phyloP scores from a whole-genome alignment of 441 rosid species.

The Cnidoscolus chayamansa region DNA sequence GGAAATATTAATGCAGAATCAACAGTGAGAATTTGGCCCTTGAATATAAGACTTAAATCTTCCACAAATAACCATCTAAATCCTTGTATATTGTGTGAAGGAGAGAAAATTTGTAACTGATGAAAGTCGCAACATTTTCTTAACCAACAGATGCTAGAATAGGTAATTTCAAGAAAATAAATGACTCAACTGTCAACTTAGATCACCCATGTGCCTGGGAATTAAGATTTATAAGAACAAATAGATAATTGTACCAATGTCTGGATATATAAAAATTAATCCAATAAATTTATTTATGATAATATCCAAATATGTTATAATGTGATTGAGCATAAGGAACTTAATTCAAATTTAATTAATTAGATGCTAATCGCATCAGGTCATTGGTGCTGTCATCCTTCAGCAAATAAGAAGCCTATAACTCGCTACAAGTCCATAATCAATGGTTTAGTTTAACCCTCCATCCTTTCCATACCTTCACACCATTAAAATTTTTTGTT shows the following conservation, averaged over 20 bases:
- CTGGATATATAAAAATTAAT: neutral
- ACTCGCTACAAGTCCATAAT: neutral
- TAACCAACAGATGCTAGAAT: neutral
- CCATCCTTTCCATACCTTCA: neutral
- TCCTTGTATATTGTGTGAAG: neutral
- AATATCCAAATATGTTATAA: neutral
- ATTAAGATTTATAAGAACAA: neutral
- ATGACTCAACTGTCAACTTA: neutral
- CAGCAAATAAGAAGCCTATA: neutral
- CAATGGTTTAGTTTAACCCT: neutral
- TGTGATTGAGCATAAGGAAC: neutral
- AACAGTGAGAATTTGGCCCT: neutral
- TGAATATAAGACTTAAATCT: neutral
- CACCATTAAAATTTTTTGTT: neutral
- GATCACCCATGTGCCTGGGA: neutral
- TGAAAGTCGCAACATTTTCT: neutral
- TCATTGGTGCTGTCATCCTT: neutral
- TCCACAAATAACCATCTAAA: neutral
- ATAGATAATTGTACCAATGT: neutral
- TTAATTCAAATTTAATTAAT: neutral
- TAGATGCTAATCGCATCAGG: neutral
- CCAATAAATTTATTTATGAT: neutral
- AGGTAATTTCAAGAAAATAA: conserved; percentile 1
- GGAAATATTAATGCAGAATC: neutral
- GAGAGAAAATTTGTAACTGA: neutral